phyloP scores from a whole-genome alignment of 306 rosid species.

The Medicago lupulina region DNA sequence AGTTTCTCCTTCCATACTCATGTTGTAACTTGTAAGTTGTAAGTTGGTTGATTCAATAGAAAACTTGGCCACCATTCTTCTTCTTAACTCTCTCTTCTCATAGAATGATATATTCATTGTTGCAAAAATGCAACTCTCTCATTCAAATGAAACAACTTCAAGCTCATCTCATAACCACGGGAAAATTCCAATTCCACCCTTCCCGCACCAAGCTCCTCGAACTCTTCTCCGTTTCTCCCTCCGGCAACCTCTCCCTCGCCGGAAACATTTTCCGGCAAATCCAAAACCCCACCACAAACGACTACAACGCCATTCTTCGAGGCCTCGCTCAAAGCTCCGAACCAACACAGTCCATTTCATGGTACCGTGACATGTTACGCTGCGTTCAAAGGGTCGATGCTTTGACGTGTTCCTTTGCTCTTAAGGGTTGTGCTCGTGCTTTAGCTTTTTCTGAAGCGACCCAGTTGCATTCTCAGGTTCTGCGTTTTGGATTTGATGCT shows the following conservation, averaged over 20 bases:
- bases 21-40: too few species aligned
- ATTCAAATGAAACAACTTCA: conserved; percentile 72
- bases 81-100: not conserved
- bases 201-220: conserved; percentile 73
- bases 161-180: conserved; percentile 66
- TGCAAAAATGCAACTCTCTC: conserved; percentile 69
- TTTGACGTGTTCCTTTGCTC: conserved; percentile 77
- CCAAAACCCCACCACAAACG: conserved; percentile 66
- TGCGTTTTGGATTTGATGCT: conserved; percentile 63
- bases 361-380: conserved; percentile 61
- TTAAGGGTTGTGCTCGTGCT: conserved; percentile 87
- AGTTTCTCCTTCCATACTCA: too few species aligned
- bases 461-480: conserved; percentile 71
- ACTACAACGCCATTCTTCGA: conserved; percentile 82
- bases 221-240: conserved; percentile 67
- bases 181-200: conserved; percentile 63
- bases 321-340: conserved; percentile 75
- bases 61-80: too few species aligned
- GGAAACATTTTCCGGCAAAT: conserved; percentile 55
- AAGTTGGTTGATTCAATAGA: too few species aligned
- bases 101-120: conserved; percentile 58
- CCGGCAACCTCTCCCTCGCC: conserved; percentile 68
- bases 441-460: conserved; percentile 65
- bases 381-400: conserved; percentile 63
- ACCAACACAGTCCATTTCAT: conserved; percentile 69